Conservation (phyloP, 306 rosid species). For the Gastrolobium bilobum region DNA sequence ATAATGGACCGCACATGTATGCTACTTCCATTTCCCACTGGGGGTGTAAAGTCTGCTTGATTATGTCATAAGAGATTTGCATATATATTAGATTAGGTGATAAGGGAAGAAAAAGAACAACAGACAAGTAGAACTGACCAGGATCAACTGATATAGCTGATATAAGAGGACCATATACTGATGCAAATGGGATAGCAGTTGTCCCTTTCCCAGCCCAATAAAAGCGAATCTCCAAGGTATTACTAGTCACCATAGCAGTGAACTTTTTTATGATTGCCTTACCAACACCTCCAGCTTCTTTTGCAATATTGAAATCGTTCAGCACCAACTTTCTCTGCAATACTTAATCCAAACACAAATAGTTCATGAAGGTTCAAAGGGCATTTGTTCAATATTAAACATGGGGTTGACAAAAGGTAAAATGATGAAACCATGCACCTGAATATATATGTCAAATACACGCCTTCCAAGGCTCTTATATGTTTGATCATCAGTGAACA, state of each 20-base stretch:
- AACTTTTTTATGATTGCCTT: slow-evolving; percentile 39
- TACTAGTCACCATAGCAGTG: slow-evolving; percentile 39
- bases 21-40: slow-evolving; percentile 18
- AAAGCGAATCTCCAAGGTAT: slow-evolving; percentile 65
- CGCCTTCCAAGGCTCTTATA: slow-evolving; percentile 64
- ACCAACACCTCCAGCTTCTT: slow-evolving; percentile 56
- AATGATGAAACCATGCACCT: slow-evolving; percentile 53
- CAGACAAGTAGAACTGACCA: slow-evolving; percentile 49
- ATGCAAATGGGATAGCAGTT: slow-evolving; percentile 59
- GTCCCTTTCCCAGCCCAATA: slow-evolving; percentile 86
- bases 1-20: slow-evolving; percentile 34
- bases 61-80: background rate
- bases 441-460: slow-evolving; percentile 65
- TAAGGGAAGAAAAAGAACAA: background rate
- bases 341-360: slow-evolving; percentile 43
- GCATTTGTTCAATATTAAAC: background rate
- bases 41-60: slow-evolving; percentile 50
- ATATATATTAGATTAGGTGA: background rate
- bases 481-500: slow-evolving; percentile 44
- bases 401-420: slow-evolving; percentile 3
- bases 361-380: background rate
- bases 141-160: slow-evolving; percentile 71
- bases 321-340: slow-evolving; percentile 55
- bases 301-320: slow-evolving; percentile 69
- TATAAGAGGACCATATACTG: slow-evolving; percentile 80